Percentiles rank a stretch among this genome's conserved stretches.
phyloP scores from a whole-genome alignment of 2,329 filamentous ascomycete species.

The Achaetomium macrosporum region DNA sequence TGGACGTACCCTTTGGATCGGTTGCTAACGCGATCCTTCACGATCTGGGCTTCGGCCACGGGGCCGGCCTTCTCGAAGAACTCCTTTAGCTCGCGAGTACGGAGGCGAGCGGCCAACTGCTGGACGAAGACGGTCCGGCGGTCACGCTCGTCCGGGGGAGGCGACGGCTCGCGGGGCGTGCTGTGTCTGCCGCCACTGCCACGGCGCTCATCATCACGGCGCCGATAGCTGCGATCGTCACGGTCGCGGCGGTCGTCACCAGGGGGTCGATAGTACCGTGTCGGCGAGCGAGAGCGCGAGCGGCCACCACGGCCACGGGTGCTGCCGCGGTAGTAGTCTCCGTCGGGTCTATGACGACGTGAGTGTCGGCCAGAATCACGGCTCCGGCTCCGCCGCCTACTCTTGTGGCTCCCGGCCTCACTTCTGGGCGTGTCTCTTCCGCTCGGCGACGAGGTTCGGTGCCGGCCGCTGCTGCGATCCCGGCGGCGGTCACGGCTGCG shows the following conservation, averaged over 20 bases:
- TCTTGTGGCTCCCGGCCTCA: slow-evolving; percentile 74
- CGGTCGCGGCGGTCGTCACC: slow-evolving; percentile 39
- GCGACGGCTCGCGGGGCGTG: slow-evolving; percentile 41
- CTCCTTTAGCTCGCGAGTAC: slow-evolving; percentile 84
- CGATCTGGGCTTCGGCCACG: slow-evolving; percentile 96
- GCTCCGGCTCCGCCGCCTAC: slow-evolving; percentile 73
- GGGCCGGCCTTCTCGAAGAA: slow-evolving; percentile 95
- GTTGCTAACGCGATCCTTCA: slow-evolving; percentile 93
- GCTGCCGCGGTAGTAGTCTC: slow-evolving; percentile 65
- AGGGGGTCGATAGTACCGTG: slow-evolving; percentile 52
- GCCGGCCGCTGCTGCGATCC: slow-evolving; percentile 46
- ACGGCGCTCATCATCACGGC: slow-evolving; percentile 48
- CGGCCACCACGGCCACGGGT: slow-evolving; percentile 50
- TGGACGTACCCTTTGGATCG: slow-evolving; percentile 86
- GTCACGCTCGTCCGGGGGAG: slow-evolving; percentile 93
- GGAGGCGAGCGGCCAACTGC: slow-evolving; percentile 88
- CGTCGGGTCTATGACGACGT: slow-evolving; percentile 62
- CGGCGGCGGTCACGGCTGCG: slow-evolving; percentile 35
- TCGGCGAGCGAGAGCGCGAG: slow-evolving; percentile 67
- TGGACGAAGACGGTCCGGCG: slow-evolving; percentile 97
- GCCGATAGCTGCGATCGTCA: slow-evolving; percentile 35
- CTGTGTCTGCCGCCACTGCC: slow-evolving; percentile 34
- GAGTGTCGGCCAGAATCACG: slow-evolving; percentile 69
- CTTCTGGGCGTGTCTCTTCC: slow-evolving; percentile 63
- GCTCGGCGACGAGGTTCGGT: slow-evolving; percentile 45